Conservation (phyloP, 2,329 filamentous ascomycete genomes). For the Lasiodiplodia citricola region DNA sequence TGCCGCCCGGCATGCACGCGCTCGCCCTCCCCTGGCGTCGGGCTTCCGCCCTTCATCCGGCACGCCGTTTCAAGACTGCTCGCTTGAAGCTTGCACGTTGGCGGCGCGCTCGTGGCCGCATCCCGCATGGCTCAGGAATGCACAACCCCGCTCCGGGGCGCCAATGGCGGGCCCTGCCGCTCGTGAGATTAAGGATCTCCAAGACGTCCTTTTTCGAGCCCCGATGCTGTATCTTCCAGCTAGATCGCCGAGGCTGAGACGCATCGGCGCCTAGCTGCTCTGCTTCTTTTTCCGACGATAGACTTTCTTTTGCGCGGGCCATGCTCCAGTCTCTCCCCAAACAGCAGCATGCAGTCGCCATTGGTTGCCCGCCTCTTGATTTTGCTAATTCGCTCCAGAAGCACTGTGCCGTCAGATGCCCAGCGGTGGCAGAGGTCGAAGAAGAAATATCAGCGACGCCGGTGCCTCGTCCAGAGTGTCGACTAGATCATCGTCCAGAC, state of each 20-base stretch:
- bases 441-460: slow-evolving; percentile 28
- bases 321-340: slow-evolving; percentile 24
- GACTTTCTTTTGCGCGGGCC: slow-evolving; percentile 26
- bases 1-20: slow-evolving; percentile 23
- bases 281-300: slow-evolving; percentile 21
- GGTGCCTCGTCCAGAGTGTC: slow-evolving; percentile 27
- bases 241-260: slow-evolving; percentile 26
- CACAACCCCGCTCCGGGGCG: not conserved
- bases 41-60: slow-evolving; percentile 20
- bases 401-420: slow-evolving; percentile 26
- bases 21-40: slow-evolving; percentile 21
- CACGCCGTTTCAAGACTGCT: slow-evolving; percentile 27
- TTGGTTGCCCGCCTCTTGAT: slow-evolving; percentile 24
- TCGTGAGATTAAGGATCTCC: slow-evolving; percentile 19
- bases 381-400: slow-evolving; percentile 26
- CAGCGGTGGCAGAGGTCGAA: slow-evolving; percentile 25
- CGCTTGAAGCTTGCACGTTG: slow-evolving; percentile 25
- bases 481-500: slow-evolving; percentile 26
- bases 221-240: slow-evolving; percentile 23
- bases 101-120: slow-evolving; percentile 22
- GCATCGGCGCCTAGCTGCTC: slow-evolving; percentile 23
- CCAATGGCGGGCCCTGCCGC: slow-evolving; percentile 17
- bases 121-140: slow-evolving; percentile 11
- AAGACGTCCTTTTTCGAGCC: slow-evolving; percentile 21
- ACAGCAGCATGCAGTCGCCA: slow-evolving; percentile 26